A percentile compares a stretch with the other conserved stretches of the same genome.
Evolutionary conservation across 2,329 filamentous ascomycete species (phyloP).

Genomic region (Calonectria honghensis): DNA sequence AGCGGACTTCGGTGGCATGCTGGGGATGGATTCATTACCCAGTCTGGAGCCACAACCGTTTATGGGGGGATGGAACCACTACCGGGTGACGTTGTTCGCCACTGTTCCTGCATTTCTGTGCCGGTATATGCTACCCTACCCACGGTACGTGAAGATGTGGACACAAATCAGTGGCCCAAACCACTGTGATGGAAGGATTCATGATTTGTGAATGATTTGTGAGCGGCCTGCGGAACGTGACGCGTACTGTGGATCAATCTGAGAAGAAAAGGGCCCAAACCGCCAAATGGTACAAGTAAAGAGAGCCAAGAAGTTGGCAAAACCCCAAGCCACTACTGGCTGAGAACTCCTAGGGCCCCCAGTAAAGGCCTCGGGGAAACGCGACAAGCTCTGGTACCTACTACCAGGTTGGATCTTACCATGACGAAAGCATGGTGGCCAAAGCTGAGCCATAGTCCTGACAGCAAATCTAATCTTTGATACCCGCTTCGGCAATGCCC

Average conservation of each 20-base stretch:
- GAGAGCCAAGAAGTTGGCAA: not conserved
- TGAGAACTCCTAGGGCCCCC: not conserved
- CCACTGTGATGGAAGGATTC: not conserved
- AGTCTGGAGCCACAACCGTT: not conserved
- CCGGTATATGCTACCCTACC: constrained; percentile 6
- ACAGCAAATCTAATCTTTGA: not conserved
- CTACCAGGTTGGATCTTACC: not conserved
- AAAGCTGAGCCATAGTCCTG: not conserved
- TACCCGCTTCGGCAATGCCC: not conserved
- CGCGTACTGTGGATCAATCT: constrained; percentile 13
- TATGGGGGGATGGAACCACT: constrained; percentile 11
- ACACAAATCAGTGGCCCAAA: not conserved
- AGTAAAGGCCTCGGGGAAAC: not conserved
- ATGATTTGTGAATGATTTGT: not conserved
- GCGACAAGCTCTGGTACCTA: not conserved
- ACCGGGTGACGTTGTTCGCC: constrained; percentile 13
- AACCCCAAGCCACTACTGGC: not conserved
- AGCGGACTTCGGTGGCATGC: constrained; percentile 1
- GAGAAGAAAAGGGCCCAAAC: not conserved
- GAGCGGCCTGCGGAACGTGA: constrained; percentile 8
- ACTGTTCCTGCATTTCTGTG: constrained; percentile 14
- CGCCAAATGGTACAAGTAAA: not conserved
- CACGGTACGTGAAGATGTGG: constrained; percentile 5
- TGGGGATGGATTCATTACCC: not conserved
- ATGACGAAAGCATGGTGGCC: not conserved